phyloP scores from a whole-genome alignment of 2,329 filamentous ascomycete genomes.

The Alternaria novae-zelandiae region DNA sequence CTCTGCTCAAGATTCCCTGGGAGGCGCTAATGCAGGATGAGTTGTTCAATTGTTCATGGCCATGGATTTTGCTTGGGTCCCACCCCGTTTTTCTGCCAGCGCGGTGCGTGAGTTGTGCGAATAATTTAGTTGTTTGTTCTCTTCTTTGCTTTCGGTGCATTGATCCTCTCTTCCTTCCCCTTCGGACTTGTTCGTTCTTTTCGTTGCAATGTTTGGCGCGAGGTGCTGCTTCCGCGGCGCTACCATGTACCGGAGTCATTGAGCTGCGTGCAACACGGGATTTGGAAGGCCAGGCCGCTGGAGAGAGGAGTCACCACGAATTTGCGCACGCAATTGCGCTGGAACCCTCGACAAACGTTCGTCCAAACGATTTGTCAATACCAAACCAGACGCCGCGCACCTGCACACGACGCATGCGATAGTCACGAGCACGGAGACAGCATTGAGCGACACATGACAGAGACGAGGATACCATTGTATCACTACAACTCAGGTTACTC shows the following conservation, averaged over 20 bases:
- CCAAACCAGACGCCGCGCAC: not conserved
- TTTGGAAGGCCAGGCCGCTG: not conserved
- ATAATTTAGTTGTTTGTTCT: conserved; percentile 29
- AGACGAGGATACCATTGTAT: conserved; percentile 9
- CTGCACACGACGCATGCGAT: not conserved
- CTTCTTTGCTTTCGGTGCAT: conserved; percentile 9
- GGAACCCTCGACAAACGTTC: not conserved
- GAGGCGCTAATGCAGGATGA: conserved; percentile 48
- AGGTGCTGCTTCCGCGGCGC: not conserved
- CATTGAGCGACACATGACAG: conserved; percentile 3
- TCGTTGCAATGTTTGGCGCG: not conserved
- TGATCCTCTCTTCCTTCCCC: conserved; percentile 2
- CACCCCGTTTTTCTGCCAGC: conserved; percentile 25
- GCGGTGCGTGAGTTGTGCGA: conserved; percentile 18
- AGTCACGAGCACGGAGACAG: conserved; percentile 14
- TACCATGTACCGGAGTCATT: not conserved
- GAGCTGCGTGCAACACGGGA: not conserved
- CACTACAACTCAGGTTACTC: conserved; percentile 2
- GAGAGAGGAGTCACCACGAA: not conserved
- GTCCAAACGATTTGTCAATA: not conserved
- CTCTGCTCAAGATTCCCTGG: conserved; percentile 29
- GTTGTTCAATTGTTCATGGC: conserved; percentile 45
- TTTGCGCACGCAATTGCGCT: conserved; percentile 6
- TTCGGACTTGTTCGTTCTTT: not conserved
- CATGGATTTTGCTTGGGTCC: conserved; percentile 30